Conservation (phyloP, 768 basidiomycete species). For the Leccinum arenicola region DNA sequence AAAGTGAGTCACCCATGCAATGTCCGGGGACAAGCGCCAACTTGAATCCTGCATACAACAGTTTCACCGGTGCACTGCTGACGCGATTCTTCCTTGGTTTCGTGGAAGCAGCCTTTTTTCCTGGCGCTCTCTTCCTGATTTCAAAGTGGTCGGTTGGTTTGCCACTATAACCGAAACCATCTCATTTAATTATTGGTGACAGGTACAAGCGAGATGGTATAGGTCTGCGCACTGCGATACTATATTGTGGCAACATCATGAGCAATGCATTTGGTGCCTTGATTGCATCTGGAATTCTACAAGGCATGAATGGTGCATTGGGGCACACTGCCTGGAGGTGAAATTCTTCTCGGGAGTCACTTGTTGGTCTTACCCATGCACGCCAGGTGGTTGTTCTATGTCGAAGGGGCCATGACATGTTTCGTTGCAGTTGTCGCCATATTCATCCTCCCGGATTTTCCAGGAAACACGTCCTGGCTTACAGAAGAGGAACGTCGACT, state of each 20-base stretch:
- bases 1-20: conserved; percentile 21
- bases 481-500: conserved; percentile 40
- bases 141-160: conserved; percentile 32
- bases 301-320: conserved; percentile 45
- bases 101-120: conserved; percentile 48
- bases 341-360: conserved; percentile 15
- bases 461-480: conserved; percentile 35
- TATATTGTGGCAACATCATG: conserved; percentile 51
- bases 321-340: conserved; percentile 54
- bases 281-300: conserved; percentile 46
- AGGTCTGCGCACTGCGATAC: conserved; percentile 41
- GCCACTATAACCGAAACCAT: conserved; percentile 29
- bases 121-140: conserved; percentile 40
- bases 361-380: conserved; percentile 13
- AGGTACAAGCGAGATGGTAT: conserved; percentile 48
- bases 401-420: conserved; percentile 45
- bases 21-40: background rate
- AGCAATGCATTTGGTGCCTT: conserved; percentile 56
- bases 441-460: conserved; percentile 51
- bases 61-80: conserved; percentile 41
- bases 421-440: conserved; percentile 44
- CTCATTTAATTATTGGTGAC: conserved; percentile 18
- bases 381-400: conserved; percentile 47
- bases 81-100: conserved; percentile 57
- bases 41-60: conserved; percentile 10